Conservation (phyloP, 208 protist species). For the Crithidia acanthocephali region DNA sequence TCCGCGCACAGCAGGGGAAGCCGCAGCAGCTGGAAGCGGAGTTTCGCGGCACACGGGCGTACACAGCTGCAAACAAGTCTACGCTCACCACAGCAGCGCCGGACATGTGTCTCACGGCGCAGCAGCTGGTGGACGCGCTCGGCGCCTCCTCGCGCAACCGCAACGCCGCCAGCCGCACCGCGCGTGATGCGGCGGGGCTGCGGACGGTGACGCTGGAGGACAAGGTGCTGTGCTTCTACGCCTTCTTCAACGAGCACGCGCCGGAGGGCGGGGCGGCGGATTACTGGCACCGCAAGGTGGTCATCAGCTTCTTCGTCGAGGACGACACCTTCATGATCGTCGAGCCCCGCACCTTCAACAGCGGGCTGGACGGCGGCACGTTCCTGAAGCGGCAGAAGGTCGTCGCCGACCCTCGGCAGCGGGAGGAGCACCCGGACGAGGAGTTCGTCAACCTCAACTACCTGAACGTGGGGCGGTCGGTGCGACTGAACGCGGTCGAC, state of each 20-base stretch:
- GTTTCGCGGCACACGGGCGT: slow-evolving; percentile 75
- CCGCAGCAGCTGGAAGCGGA: slow-evolving; percentile 86
- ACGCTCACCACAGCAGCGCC: slow-evolving; percentile 47
- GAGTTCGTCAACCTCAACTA: slow-evolving; percentile 90
- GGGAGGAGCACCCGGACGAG: slow-evolving; percentile 82
- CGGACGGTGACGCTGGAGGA: slow-evolving; percentile 86
- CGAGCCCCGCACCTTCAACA: slow-evolving; percentile 94
- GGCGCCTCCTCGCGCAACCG: slow-evolving; percentile 27
- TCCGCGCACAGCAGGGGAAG: slow-evolving; percentile 78
- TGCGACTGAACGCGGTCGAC: slow-evolving; percentile 92
- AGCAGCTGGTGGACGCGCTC: slow-evolving; percentile 78
- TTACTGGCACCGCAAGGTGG: slow-evolving; percentile 91
- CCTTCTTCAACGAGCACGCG: slow-evolving; percentile 95
- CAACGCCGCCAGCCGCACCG: slow-evolving; percentile 16
- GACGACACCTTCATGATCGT: slow-evolving; percentile 96
- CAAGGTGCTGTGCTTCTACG: slow-evolving; percentile 96
- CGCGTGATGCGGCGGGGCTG: slow-evolving; percentile 21
- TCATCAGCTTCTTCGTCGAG: slow-evolving; percentile 93
- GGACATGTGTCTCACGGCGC: slow-evolving; percentile 59
- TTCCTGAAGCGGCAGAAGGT: slow-evolving; percentile 94
- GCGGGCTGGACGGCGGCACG: slow-evolving; percentile 94
- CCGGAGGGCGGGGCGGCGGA: slow-evolving; percentile 85
- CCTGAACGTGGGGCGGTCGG: slow-evolving; percentile 90
- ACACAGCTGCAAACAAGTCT: slow-evolving; percentile 51
- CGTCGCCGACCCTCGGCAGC: slow-evolving; percentile 70